These are phyloP conservation scores for Blastobotrys buckinghamii DNA, from an alignment of 1,139 yeast species.

Conservation along the genomic window DNA sequence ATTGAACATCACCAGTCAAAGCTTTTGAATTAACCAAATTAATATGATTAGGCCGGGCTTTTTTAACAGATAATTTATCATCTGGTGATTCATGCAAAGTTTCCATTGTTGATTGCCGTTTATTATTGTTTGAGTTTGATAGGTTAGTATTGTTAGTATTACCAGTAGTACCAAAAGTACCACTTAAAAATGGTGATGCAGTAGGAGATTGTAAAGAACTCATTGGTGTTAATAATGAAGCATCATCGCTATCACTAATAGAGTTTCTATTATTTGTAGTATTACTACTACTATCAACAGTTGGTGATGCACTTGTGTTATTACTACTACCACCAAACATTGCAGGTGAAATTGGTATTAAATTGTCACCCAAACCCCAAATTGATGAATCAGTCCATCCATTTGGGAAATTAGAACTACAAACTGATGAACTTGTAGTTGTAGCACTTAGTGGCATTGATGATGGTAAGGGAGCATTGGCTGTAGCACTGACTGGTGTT, in stretches of 20 bases:
- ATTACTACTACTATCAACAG: background rate
- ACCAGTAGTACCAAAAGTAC: background rate
- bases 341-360: conserved; percentile 3
- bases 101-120: conserved; percentile 11
- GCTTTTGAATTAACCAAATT: background rate
- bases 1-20: background rate
- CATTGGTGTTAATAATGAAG: conserved; percentile 14
- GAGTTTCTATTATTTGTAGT: background rate
- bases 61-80: background rate
- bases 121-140: conserved; percentile 1
- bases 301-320: conserved; percentile 2
- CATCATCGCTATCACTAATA: conserved; percentile 9
- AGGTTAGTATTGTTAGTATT: background rate
- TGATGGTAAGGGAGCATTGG: background rate
- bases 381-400: background rate
- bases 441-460: conserved; percentile 1
- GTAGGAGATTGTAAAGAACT: conserved; percentile 13
- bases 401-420: background rate
- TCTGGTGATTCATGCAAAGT: conserved; percentile 2
- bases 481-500: conserved; percentile 7
- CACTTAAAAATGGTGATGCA: conserved; percentile 12
- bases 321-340: background rate
- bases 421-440: conserved; percentile 1
- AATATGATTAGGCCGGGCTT: conserved; percentile 3
- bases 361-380: background rate